These are phyloP conservation scores for Camellia oleifera DNA, from an alignment of 179 eudicot genomes.

Conservation along the genomic window DNA sequence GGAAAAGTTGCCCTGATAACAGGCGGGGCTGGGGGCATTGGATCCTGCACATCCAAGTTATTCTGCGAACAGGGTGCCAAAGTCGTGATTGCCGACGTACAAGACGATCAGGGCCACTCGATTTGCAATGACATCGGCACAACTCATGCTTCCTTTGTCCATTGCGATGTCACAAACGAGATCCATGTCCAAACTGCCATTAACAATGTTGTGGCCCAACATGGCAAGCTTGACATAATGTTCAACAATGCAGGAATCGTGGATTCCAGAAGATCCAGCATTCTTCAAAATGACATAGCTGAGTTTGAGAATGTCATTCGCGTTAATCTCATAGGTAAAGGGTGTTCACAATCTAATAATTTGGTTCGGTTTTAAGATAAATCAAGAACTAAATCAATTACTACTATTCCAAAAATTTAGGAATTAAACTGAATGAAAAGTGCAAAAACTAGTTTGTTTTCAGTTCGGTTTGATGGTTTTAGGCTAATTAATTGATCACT, in stretches of 20 bases:
- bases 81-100: not conserved
- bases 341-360: too few species aligned
- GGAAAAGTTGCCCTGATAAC: constrained; percentile 4
- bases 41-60: constrained; percentile 4
- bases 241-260: constrained; percentile 13
- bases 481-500: too few species aligned
- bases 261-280: not conserved
- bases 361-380: too few species aligned
- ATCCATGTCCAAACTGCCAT: not conserved
- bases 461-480: too few species aligned
- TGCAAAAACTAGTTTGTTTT: too few species aligned
- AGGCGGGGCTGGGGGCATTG: not conserved
- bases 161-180: constrained; percentile 10
- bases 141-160: constrained; percentile 7
- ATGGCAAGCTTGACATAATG: constrained; percentile 5
- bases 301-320: not conserved
- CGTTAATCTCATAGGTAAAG: not conserved
- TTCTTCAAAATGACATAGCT: not conserved
- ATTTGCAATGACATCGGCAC: not conserved
- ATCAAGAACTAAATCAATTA: too few species aligned
- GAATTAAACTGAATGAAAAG: too few species aligned
- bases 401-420: too few species aligned
- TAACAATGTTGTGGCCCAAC: not conserved
- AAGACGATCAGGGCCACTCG: not conserved
- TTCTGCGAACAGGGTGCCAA: constrained; percentile 11